Percentiles rank a stretch among this genome's conserved stretches.
These are phyloP conservation scores for Typha latifolia DNA, from an alignment of 176 grass and related monocot species.

Conservation along the genomic window DNA sequence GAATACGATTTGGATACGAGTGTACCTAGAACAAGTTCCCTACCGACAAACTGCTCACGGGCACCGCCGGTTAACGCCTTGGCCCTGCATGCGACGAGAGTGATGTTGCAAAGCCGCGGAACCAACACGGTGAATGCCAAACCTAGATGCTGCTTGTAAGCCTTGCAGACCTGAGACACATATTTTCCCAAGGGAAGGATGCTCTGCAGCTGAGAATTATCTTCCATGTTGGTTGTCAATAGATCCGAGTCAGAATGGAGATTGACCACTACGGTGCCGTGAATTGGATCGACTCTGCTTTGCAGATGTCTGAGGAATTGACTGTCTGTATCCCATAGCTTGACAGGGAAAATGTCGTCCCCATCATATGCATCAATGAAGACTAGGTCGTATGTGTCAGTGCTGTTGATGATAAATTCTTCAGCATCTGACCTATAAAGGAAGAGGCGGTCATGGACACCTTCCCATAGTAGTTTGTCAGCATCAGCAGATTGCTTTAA, in stretches of 20 bases:
- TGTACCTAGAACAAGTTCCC: slow-evolving; percentile 44
- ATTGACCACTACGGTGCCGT: slow-evolving; percentile 87
- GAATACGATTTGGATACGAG: slow-evolving; percentile 44
- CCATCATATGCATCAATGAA: slow-evolving; percentile 85
- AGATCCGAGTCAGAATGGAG: slow-evolving; percentile 55
- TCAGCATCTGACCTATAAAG: slow-evolving; percentile 52
- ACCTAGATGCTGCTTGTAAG: slow-evolving; percentile 75
- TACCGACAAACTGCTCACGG: background rate
- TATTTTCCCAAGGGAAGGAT: slow-evolving; percentile 41
- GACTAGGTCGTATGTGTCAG: slow-evolving; percentile 56
- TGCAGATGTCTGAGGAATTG: slow-evolving; percentile 56
- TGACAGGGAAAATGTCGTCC: slow-evolving; percentile 68
- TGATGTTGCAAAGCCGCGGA: slow-evolving; percentile 82
- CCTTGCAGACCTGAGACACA: slow-evolving; percentile 43
- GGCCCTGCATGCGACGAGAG: slow-evolving; percentile 53
- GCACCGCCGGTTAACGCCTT: background rate
- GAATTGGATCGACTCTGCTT: slow-evolving; percentile 48
- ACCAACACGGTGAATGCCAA: slow-evolving; percentile 37
- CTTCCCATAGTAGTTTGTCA: slow-evolving; percentile 47
- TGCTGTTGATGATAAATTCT: slow-evolving; percentile 39
- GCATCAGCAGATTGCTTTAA: slow-evolving; percentile 16
- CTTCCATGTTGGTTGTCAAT: background rate
- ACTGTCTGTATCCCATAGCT: slow-evolving; percentile 65
- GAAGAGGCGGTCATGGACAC: slow-evolving; percentile 42
- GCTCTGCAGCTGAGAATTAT: slow-evolving; percentile 20